A percentile compares a stretch with the other conserved stretches of the same genome.
These are phyloP conservation scores for Claviceps maximensis DNA, from an alignment of 2,329 filamentous ascomycete genomes.

Conservation along the genomic window DNA sequence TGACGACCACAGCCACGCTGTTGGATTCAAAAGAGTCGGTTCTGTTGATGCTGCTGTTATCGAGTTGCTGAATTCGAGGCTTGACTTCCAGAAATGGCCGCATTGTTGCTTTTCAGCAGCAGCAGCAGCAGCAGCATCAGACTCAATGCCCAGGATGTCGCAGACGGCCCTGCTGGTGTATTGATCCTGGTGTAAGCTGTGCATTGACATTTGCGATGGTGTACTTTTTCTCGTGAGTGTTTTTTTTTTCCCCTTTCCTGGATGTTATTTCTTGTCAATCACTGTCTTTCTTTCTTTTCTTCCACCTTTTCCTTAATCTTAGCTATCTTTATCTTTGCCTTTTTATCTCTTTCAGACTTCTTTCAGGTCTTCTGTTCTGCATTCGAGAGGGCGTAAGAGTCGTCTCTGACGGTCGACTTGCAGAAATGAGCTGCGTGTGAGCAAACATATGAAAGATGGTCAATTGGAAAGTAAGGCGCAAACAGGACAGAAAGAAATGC, in stretches of 20 bases:
- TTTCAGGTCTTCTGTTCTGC: not conserved
- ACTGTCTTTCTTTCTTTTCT: not conserved
- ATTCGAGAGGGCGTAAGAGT: not conserved
- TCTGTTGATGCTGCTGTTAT: not conserved
- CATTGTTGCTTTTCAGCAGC: not conserved
- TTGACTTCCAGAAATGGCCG: not conserved
- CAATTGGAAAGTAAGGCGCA: not conserved
- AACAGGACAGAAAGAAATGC: not conserved
- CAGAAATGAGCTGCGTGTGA: not conserved
- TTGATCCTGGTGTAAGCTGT: not conserved
- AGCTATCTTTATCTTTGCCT: not conserved
- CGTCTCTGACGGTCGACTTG: not conserved
- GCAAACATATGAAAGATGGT: not conserved
- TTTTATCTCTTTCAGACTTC: not conserved
- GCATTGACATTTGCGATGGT: not conserved
- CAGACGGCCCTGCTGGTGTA: not conserved
- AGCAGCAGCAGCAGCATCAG: not conserved
- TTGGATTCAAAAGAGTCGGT: not conserved
- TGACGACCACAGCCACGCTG: slow-evolving; percentile 1
- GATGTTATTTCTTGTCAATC: no score
- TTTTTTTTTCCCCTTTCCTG: not conserved
- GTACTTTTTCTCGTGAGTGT: not conserved
- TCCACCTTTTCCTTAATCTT: not conserved
- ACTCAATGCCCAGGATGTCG: not conserved
- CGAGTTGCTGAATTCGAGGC: not conserved